Evolutionary conservation across 345 rosid genomes (phyloP), one percentile per base, ranked within the genome.

Genomic region (Cochlearia excelsa): DNA sequence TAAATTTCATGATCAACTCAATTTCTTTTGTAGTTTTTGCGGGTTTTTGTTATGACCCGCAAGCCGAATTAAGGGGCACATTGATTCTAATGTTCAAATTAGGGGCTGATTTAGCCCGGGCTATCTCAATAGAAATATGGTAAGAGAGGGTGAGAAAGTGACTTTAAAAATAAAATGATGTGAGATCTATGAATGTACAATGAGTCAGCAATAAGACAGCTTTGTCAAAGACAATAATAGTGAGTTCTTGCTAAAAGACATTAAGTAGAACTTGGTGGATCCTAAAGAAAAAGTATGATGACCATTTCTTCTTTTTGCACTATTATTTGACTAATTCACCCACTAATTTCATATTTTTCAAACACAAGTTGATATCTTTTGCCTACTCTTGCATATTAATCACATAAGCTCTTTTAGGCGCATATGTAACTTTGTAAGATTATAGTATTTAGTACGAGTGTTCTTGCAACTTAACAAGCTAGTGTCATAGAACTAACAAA

Each of bases 171-270:
- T 11, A 33, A 58, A 44, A 63, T 54, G 49, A 61, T 65, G 46
- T 23, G 9, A 61, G 57, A 57, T 57, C 37, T 68, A 68, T 71
- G 70, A 73, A 61, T 16, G 66, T 59, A 64, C 59, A 78, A 77
- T 76, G 63, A 78, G 55, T 70, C 29, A 26, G 31, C 43, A 40
- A 40, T 45, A 51, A 48, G 46, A 62, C 51, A 61, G 38, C 34
- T 55, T 62, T 61, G 28, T 55, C 63, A 62, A 57, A 51, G 62
- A 61, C 63, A 54, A 16, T 47, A 47, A 55, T 44, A 69, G 51
- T 61, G 67, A 61, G 45, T 6, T 54, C 61, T 54, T 70, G 59
- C 54, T 59, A 44, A 49, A 62, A 43, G 23, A 28, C 43, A 9
- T 47, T 50, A 45, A 56, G 53, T 56, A 38, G 37, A 42, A 59